phyloP scores from a whole-genome alignment of 2,329 filamentous ascomycete species.

The Sclerotinia borealis region DNA sequence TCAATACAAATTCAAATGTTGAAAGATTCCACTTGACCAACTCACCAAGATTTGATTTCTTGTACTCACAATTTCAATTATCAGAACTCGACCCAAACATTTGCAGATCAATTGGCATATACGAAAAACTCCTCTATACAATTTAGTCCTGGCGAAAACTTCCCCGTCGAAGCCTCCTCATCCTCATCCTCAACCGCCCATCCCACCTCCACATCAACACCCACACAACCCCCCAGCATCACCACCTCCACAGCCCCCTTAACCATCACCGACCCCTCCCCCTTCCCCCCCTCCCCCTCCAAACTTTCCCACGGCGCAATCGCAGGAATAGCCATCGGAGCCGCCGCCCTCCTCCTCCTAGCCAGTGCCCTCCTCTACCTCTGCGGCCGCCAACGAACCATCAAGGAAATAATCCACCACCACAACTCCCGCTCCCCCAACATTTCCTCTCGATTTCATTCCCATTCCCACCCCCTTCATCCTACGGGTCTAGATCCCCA shows the following conservation, averaged over 20 bases:
- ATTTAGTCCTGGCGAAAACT: constrained; percentile 24
- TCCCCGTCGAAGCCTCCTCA: constrained; percentile 19
- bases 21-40: too few relatives aligned
- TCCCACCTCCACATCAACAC: constrained; percentile 14
- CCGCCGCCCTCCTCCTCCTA: constrained; percentile 19
- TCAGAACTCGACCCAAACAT: constrained; percentile 24
- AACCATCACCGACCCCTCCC: background rate
- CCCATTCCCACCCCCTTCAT: background rate
- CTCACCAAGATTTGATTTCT: background rate
- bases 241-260: constrained; percentile 1
- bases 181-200: constrained; percentile 6
- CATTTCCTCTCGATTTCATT: background rate
- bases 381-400: constrained; percentile 24
- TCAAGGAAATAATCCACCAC: constrained; percentile 20
- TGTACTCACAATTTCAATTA: background rate
- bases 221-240: background rate
- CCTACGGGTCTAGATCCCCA: background rate
- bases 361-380: constrained; percentile 21
- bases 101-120: constrained; percentile 20
- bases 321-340: constrained; percentile 25
- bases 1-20: too few relatives aligned
- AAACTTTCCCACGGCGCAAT: constrained; percentile 22
- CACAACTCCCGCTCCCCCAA: constrained; percentile 11
- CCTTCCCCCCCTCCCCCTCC: background rate
- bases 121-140: constrained; percentile 19